These are phyloP conservation scores for Capsicum pubescens DNA, from an alignment of 257 asterid genomes.

Conservation along the genomic window DNA sequence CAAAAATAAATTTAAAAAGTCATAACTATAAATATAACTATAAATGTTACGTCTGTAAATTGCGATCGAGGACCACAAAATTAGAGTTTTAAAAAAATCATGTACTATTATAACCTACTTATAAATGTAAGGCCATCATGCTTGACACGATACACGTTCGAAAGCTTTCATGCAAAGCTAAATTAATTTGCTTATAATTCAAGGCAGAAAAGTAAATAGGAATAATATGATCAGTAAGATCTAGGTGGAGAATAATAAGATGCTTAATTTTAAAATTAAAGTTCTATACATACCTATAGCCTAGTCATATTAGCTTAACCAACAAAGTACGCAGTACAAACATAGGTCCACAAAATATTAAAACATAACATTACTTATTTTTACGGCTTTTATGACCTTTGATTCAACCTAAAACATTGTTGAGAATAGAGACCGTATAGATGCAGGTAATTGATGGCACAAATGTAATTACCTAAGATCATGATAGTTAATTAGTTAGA, in stretches of 20 bases:
- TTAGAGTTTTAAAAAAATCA: background rate
- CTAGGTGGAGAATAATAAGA: background rate
- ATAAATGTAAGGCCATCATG: background rate
- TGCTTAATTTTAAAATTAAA: background rate
- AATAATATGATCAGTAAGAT: background rate
- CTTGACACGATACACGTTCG: conserved; percentile 16
- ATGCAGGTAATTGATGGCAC: too few species aligned
- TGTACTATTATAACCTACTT: background rate
- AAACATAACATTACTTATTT: background rate
- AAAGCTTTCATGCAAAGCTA: background rate
- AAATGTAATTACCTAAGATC: too few species aligned
- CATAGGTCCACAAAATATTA: background rate
- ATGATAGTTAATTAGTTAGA: too few species aligned
- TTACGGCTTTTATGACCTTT: background rate
- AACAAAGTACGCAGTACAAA: background rate
- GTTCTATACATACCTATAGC: too few species aligned
- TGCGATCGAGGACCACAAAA: background rate
- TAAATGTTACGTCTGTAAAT: background rate
- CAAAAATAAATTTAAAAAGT: background rate
- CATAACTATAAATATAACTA: background rate
- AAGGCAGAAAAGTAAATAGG: background rate
- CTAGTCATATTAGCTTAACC: conserved; percentile 14
- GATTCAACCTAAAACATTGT: too few species aligned
- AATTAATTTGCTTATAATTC: background rate
- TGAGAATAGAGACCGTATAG: too few species aligned